Percentiles rank a stretch among this genome's conserved stretches.
Conservation (phyloP, 1,284 basidiomycete species). For the Sutorius eximius region DNA sequence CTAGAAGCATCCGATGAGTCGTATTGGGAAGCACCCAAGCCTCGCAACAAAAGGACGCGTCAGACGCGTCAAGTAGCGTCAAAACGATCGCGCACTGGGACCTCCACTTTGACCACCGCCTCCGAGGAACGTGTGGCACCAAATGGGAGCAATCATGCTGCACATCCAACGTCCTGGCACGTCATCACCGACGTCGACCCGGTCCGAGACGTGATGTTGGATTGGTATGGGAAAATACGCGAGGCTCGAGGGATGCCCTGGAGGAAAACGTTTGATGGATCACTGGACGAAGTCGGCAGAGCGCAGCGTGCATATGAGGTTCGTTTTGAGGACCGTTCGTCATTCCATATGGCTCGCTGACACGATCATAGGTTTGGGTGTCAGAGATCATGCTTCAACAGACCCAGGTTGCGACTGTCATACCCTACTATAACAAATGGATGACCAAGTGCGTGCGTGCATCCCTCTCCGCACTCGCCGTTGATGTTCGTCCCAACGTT, state of each 20-base stretch:
- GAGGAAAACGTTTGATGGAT: constrained; percentile 68
- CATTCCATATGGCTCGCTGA: background rate
- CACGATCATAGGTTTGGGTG: constrained; percentile 69
- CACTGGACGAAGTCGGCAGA: constrained; percentile 49
- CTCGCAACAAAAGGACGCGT: constrained; percentile 15
- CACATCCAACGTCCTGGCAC: constrained; percentile 38
- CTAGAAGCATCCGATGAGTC: constrained; percentile 23
- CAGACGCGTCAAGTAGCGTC: constrained; percentile 12
- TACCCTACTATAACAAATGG: constrained; percentile 87
- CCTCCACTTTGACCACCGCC: background rate
- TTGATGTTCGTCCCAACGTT: background rate
- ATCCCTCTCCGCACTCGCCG: background rate
- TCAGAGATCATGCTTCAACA: constrained; percentile 98
- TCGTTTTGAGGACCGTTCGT: background rate
- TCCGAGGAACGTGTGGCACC: background rate
- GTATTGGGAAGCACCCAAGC: constrained; percentile 13
- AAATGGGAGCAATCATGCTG: background rate
- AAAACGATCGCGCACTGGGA: constrained; percentile 7
- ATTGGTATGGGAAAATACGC: constrained; percentile 71
- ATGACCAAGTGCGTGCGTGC: constrained; percentile 61
- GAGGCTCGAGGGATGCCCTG: constrained; percentile 80
- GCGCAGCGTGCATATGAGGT: constrained; percentile 82
- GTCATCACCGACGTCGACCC: constrained; percentile 34
- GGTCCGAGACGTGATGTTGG: constrained; percentile 50
- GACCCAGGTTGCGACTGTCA: constrained; percentile 88